Conservation (phyloP, 177 flowering plant genomes). For the Tripterygium wilfordii region DNA sequence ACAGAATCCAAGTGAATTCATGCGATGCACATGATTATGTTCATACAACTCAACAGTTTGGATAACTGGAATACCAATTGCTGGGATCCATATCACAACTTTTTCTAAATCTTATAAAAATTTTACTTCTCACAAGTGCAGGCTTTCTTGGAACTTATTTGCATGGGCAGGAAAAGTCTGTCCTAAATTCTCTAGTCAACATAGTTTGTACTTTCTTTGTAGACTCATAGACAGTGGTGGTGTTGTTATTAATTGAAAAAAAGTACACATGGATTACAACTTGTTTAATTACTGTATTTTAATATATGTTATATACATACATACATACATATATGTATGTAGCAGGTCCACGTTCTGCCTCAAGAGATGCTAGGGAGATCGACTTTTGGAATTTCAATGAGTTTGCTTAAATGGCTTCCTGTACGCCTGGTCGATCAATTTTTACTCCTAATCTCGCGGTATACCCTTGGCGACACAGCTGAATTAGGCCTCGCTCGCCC, state of each 20-base stretch:
- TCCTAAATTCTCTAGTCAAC: neutral
- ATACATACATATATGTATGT: too few species aligned
- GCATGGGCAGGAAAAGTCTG: slow-evolving; percentile 34
- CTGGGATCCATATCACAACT: too few species aligned
- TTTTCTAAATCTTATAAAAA: too few species aligned
- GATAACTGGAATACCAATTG: too few species aligned
- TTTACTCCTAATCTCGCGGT: slow-evolving; percentile 46
- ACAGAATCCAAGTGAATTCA: too few species aligned
- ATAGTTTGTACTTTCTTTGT: neutral
- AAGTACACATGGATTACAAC: too few species aligned
- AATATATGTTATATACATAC: neutral
- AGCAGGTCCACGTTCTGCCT: slow-evolving; percentile 91
- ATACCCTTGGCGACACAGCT: slow-evolving; percentile 70
- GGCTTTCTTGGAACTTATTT: slow-evolving; percentile 43
- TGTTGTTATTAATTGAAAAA: too few species aligned
- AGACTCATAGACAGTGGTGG: too few species aligned
- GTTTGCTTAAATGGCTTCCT: slow-evolving; percentile 90
- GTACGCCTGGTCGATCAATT: slow-evolving; percentile 68
- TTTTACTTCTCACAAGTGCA: too few species aligned
- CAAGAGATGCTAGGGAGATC: slow-evolving; percentile 91
- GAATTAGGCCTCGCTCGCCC: slow-evolving; percentile 65
- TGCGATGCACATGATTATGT: too few species aligned
- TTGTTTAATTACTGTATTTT: too few species aligned
- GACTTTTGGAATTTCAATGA: slow-evolving; percentile 93
- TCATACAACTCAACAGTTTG: too few species aligned